Conservation (phyloP, 257 asterid genomes). For the Nicotiana paniculata region DNA sequence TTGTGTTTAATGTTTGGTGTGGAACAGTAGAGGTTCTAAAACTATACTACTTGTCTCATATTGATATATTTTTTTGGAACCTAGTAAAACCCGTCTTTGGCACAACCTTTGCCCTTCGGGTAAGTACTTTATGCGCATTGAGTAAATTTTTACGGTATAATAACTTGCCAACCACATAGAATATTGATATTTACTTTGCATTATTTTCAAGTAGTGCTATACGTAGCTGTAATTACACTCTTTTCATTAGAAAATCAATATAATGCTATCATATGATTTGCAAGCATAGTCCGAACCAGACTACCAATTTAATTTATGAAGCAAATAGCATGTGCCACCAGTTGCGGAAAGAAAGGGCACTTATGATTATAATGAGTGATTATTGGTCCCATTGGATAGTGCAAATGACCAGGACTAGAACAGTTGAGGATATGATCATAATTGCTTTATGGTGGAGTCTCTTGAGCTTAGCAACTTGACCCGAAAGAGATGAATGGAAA, state of each 20-base stretch:
- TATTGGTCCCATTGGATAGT: not conserved
- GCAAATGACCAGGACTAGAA: not conserved
- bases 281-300: not conserved
- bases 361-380: not conserved
- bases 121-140: too few relatives aligned
- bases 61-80: too few relatives aligned
- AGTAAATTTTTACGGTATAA: too few relatives aligned
- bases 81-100: fast-evolving
- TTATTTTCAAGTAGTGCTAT: not conserved
- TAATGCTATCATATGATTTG: not conserved
- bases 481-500: not conserved
- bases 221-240: not conserved
- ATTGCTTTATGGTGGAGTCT: not conserved
- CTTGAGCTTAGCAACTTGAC: not conserved
- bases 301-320: not conserved
- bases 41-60: too few relatives aligned
- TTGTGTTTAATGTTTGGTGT: too few relatives aligned
- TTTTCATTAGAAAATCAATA: not conserved
- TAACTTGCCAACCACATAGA: too few relatives aligned
- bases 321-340: not conserved
- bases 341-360: not conserved
- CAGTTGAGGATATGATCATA: not conserved
- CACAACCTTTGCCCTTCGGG: too few relatives aligned
- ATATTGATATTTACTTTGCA: not conserved
- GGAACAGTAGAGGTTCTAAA: not conserved